These are phyloP conservation scores for Vitis rotundifolia DNA, from an alignment of 164 flowering plant genomes.

Conservation along the genomic window DNA sequence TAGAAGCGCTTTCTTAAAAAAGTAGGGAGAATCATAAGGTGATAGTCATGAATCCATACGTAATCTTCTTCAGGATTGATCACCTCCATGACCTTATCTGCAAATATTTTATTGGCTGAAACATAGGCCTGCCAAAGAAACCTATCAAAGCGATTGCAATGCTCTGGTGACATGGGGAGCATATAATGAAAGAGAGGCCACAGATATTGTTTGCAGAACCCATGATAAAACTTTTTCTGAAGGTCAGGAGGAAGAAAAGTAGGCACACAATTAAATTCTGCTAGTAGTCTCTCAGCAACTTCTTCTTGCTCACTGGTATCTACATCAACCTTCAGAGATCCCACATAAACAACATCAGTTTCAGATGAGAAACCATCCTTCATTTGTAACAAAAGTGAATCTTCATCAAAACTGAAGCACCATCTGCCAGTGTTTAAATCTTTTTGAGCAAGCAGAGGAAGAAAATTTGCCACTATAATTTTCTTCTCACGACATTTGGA, in stretches of 20 bases:
- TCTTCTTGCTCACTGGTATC: constrained; percentile 46
- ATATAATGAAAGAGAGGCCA: constrained; percentile 62
- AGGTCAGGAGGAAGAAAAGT: constrained; percentile 47
- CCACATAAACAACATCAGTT: constrained; percentile 38
- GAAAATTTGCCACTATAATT: constrained; percentile 45
- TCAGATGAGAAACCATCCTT: constrained; percentile 41
- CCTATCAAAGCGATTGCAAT: constrained; percentile 38
- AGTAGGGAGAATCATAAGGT: constrained; percentile 49
- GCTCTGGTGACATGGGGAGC: constrained; percentile 42
- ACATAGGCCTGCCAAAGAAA: constrained; percentile 50
- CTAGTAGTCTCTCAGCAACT: constrained; percentile 40
- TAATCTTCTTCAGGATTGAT: constrained; percentile 45
- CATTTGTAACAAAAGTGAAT: constrained; percentile 36
- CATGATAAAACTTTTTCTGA: constrained; percentile 42
- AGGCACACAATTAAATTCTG: constrained; percentile 49
- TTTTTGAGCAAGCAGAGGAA: constrained; percentile 37
- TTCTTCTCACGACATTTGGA: constrained; percentile 16
- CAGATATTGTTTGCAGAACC: constrained; percentile 53
- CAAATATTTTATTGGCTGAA: constrained; percentile 47
- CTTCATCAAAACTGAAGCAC: constrained; percentile 46
- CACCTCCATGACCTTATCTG: constrained; percentile 49
- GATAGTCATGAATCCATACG: constrained; percentile 57
- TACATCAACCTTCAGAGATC: constrained; percentile 41
- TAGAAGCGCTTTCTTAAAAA: constrained; percentile 39
- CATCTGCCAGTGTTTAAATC: constrained; percentile 33